These are phyloP conservation scores for Russula ochroleuca DNA, from an alignment of 768 basidiomycete species.

Conservation along the genomic window DNA sequence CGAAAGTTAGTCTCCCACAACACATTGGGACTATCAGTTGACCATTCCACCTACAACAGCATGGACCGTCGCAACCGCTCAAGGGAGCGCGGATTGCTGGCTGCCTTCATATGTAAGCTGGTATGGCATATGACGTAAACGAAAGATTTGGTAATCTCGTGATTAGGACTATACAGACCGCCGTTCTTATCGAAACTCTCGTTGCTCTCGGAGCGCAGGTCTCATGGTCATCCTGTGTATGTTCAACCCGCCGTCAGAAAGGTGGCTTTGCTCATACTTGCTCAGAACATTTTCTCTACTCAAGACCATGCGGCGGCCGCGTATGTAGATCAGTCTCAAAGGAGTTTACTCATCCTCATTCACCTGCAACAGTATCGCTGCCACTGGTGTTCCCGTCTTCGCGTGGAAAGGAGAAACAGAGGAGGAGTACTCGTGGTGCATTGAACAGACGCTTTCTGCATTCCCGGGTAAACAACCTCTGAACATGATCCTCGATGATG, in stretches of 20 bases:
- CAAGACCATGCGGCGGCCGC: constrained; percentile 99
- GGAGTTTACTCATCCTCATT: constrained; percentile 10
- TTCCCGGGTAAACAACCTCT: constrained; percentile 79
- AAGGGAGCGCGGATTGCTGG: constrained; percentile 95
- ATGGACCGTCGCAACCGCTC: constrained; percentile 77
- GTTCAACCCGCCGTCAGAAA: constrained; percentile 29
- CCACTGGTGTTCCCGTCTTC: constrained; percentile 96
- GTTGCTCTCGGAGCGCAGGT: constrained; percentile 94
- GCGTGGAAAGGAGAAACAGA: constrained; percentile 99
- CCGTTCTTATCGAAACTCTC: constrained; percentile 97
- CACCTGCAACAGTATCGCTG: constrained; percentile 66
- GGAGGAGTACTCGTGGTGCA: constrained; percentile 97
- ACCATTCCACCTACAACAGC: constrained; percentile 43
- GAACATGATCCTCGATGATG: constrained; percentile 99
- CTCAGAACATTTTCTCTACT: constrained; percentile 97
- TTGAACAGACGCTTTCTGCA: constrained; percentile 89
- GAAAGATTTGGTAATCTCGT: constrained; percentile 10
- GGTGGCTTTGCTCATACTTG: constrained; percentile 1
- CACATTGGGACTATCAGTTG: constrained; percentile 10
- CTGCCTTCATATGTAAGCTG: constrained; percentile 88
- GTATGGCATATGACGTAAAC: not conserved
- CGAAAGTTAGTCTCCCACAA: constrained; percentile 56
- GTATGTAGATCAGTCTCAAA: constrained; percentile 42
- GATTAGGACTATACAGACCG: constrained; percentile 93
- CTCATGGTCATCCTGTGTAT: constrained; percentile 95